Base-by-base conservation (phyloP, 139 green algal species). In the Mychonastes homosphaera region DNA sequence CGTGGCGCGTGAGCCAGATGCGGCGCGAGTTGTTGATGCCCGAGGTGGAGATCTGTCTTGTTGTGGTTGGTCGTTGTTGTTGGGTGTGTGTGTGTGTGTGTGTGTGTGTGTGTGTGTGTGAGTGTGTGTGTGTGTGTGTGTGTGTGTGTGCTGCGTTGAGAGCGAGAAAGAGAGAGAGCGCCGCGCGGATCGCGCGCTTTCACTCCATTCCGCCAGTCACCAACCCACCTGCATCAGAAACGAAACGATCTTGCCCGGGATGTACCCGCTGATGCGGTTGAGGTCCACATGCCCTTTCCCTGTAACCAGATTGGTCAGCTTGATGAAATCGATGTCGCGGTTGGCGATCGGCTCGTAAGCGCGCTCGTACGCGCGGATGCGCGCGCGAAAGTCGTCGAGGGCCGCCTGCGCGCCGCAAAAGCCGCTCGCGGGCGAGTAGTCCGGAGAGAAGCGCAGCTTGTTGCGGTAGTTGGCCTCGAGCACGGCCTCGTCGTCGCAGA, bases 231-330 rank as follows among this genome's bases (percentile, higher is more conserved):
- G 84, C 84, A 96, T 93, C 16, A 98, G 73, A 70, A 91, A 97
- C 71, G 93, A 93, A 2, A 96, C 87, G 45, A 97, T 94, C 68
- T 94, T 94, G 10, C 86, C 87, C 2, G 84, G 81, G 29, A 98
- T 78, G 79, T 96, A 98, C 27, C 91, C 91, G n/a, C 66, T 86
- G 71, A 98, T 97, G 49, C 90, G 73, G 71, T 97, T 98, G 35
- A 98, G 80, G 65, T 95, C 87, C 72, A 91, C 84, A 65, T 77
- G 61, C 23, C 61, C 61, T 15, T 41, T 28, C 9, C 61, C 61
- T 4, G 61, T 67, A 50, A 7, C 41, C 27, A 57, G 10, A 10
- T 23, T 48, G n/a, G 53, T 73, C 19, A 97, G 78, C 77, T 97
- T 97, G 66, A 98, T 95, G 86, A 94, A 98, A 74, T 94, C 85